Conservation (phyloP, 176 grass and related monocot genomes). For the Tillandsia fasciculata region DNA sequence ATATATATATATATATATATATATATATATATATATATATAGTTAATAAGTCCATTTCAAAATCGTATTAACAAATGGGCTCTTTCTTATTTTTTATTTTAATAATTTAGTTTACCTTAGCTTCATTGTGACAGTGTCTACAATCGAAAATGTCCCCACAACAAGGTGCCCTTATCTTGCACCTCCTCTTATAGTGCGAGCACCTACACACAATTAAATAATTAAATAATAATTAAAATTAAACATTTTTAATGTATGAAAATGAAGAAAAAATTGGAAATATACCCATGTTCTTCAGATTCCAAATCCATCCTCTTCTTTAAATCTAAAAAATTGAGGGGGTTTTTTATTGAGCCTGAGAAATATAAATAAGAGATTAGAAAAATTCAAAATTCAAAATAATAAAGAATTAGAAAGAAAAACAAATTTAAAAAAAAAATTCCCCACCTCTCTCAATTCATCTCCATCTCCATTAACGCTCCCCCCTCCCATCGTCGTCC, state of each 20-base stretch:
- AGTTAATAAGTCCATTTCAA: neutral
- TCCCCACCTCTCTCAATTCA: slow-evolving; percentile 1
- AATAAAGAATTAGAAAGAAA: neutral
- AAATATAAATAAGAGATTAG: neutral
- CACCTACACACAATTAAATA: slow-evolving; percentile 32
- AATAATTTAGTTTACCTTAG: slow-evolving; percentile 30
- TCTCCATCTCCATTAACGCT: neutral
- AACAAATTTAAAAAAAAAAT: neutral
- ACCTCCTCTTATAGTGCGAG: slow-evolving; percentile 56
- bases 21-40: neutral
- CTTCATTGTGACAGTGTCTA: slow-evolving; percentile 86
- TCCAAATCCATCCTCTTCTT: slow-evolving; percentile 23
- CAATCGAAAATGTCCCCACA: slow-evolving; percentile 74
- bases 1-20: no score
- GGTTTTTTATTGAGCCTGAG: no score
- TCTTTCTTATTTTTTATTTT: no score
- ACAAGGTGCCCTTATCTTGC: slow-evolving; percentile 65
- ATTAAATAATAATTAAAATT: neutral
- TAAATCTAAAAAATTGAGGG: no score
- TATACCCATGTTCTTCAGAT: slow-evolving; percentile 34
- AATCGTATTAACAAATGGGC: no score
- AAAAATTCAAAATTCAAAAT: neutral
- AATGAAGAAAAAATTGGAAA: neutral
- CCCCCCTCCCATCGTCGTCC: slow-evolving; percentile 7
- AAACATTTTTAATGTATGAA: neutral